Evolutionary conservation across 1,284 basidiomycete species (phyloP).

Genomic region (Schizophyllum commune): DNA sequence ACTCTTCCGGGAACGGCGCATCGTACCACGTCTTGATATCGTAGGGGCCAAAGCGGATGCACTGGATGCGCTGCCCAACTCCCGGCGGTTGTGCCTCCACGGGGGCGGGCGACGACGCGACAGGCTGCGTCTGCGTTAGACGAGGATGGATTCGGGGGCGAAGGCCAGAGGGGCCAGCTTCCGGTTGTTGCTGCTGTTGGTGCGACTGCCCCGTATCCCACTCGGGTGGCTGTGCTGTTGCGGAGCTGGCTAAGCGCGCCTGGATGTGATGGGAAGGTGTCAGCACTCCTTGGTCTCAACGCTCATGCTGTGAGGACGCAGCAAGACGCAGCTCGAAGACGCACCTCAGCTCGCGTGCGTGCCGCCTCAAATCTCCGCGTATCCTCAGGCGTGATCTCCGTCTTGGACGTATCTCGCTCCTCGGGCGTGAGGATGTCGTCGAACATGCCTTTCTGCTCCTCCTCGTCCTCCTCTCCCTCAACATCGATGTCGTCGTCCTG

Average conservation of each 20-base stretch:
- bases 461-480: constrained; percentile 38
- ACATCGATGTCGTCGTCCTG: background rate
- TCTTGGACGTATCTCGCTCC: constrained; percentile 74
- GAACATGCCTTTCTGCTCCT: constrained; percentile 56
- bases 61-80: constrained; percentile 62
- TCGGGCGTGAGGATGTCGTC: constrained; percentile 68
- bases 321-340: background rate
- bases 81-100: constrained; percentile 24
- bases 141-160: constrained; percentile 56
- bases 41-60: constrained; percentile 88
- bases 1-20: constrained; percentile 98
- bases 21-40: constrained; percentile 99
- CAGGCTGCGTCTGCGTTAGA: constrained; percentile 20
- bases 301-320: too few relatives aligned
- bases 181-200: constrained; percentile 33
- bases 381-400: constrained; percentile 61
- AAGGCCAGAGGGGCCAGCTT: constrained; percentile 51
- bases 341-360: constrained; percentile 63
- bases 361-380: constrained; percentile 73
- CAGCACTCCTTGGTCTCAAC: too few relatives aligned
- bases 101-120: constrained; percentile 18
- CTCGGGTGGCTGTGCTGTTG: background rate
- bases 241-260: background rate
- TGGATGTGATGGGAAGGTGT: constrained; percentile 3
- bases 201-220: background rate